A percentile compares a stretch with the other conserved stretches of the same genome.
These are phyloP conservation scores for Rhodotorula sp. DNA, from an alignment of 1,284 basidiomycete genomes.

Conservation along the genomic window DNA sequence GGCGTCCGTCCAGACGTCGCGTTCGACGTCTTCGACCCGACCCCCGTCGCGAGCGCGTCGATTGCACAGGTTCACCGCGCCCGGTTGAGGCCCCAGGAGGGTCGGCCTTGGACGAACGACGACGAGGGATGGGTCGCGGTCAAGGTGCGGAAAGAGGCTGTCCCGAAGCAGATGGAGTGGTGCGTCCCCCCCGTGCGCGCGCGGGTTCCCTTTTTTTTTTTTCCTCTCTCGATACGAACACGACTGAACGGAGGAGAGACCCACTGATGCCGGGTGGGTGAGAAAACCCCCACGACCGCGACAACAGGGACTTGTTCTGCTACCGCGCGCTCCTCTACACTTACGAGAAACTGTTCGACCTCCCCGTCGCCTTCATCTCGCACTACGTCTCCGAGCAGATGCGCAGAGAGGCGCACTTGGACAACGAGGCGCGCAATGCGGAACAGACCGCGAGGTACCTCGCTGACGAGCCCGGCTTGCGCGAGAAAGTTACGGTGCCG, in stretches of 20 bases:
- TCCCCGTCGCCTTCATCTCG: slow-evolving; percentile 71
- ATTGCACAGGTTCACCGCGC: slow-evolving; percentile 87
- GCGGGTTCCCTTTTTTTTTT: not conserved
- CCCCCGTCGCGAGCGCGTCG: slow-evolving; percentile 76
- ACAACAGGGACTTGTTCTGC: slow-evolving; percentile 41
- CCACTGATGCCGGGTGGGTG: no score
- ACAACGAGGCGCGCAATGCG: slow-evolving; percentile 68
- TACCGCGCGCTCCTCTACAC: slow-evolving; percentile 45
- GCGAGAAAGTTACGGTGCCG: slow-evolving; percentile 72
- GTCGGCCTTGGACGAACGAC: slow-evolving; percentile 53
- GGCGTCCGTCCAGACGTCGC: slow-evolving; percentile 64
- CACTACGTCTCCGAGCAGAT: slow-evolving; percentile 71
- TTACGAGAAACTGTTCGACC: slow-evolving; percentile 58
- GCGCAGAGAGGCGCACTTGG: slow-evolving; percentile 74
- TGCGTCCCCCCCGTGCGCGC: slow-evolving; percentile 7
- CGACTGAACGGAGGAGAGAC: no score
- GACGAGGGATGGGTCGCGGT: slow-evolving; percentile 65
- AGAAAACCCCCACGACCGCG: no score
- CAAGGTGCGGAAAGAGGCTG: slow-evolving; percentile 86
- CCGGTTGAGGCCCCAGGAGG: slow-evolving; percentile 55
- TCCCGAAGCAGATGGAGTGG: slow-evolving; percentile 74
- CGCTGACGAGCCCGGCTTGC: slow-evolving; percentile 62
- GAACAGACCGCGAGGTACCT: slow-evolving; percentile 61
- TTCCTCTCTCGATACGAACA: no score
- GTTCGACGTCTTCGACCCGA: slow-evolving; percentile 71